These are phyloP conservation scores for Scedosporium minutisporum DNA, from an alignment of 2,329 filamentous ascomycete species.

Conservation along the genomic window DNA sequence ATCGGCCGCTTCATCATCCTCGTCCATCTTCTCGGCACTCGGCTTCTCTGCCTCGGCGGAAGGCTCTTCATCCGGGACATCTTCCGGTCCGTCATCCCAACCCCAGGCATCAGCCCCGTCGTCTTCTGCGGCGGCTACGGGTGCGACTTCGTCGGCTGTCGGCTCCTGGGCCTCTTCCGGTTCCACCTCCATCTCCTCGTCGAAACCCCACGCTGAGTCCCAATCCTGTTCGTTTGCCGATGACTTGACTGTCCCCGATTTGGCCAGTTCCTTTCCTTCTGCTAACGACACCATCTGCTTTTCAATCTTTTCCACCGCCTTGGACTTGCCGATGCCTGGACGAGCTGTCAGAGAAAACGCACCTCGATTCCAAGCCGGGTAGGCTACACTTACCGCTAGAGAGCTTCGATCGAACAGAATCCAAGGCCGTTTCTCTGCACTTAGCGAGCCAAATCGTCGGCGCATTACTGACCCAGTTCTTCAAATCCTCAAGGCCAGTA, in stretches of 20 bases:
- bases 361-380: neutral
- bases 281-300: constrained; percentile 64
- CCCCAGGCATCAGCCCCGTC: constrained; percentile 65
- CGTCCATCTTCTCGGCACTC: constrained; percentile 15
- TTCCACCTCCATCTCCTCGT: constrained; percentile 27
- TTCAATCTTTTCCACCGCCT: constrained; percentile 73
- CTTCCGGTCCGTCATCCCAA: constrained; percentile 62
- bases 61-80: constrained; percentile 17
- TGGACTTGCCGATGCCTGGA: constrained; percentile 47
- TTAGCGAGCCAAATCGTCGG: constrained; percentile 79
- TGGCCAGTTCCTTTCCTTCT: constrained; percentile 55
- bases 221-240: constrained; percentile 51
- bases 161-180: constrained; percentile 13
- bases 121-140: constrained; percentile 20
- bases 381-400: constrained; percentile 35
- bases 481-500: constrained; percentile 51
- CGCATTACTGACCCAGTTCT: constrained; percentile 71
- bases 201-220: constrained; percentile 72
- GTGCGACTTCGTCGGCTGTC: constrained; percentile 11
- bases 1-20: constrained; percentile 43
- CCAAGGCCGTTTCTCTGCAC: constrained; percentile 69
- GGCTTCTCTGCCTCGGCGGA: constrained; percentile 8
- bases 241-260: constrained; percentile 36
- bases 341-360: too few species aligned
- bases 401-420: constrained; percentile 61